Evolutionary conservation across 2,329 filamentous ascomycete species (phyloP).

Genomic region (Alternaria longipes): DNA sequence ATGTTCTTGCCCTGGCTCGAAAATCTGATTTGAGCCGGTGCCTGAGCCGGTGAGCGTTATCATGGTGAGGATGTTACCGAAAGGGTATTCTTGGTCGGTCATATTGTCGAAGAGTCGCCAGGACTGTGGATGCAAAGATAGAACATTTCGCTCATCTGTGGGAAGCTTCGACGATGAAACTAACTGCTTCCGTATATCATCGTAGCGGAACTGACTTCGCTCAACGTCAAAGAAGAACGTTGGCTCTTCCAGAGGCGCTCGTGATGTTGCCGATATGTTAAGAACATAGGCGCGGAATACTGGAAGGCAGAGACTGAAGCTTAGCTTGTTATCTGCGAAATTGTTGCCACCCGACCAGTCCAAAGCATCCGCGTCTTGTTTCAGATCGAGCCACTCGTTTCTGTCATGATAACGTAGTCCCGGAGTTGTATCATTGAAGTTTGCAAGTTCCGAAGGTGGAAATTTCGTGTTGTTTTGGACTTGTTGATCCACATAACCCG

Average conservation of each 20-base stretch:
- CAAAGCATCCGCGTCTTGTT: background rate
- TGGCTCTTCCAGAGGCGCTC: background rate
- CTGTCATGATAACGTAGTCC: background rate
- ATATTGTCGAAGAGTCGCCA: background rate
- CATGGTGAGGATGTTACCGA: rapidly evolving
- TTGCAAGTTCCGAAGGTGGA: background rate
- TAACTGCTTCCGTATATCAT: background rate
- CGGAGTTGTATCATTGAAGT: background rate
- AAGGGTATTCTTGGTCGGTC: background rate
- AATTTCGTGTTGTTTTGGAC: background rate
- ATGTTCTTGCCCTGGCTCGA: rapidly evolving
- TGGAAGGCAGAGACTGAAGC: background rate
- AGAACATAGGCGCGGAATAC: rapidly evolving
- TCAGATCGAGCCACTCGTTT: background rate
- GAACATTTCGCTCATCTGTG: rapidly evolving
- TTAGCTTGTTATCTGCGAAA: background rate
- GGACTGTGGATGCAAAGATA: background rate
- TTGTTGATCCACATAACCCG: background rate
- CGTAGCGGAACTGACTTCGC: background rate
- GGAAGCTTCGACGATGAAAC: background rate
- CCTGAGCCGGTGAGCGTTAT: background rate
- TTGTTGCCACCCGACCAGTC: background rate
- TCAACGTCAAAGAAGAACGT: background rate
- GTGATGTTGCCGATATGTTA: background rate
- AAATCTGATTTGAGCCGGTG: background rate